A percentile compares a stretch with the other conserved stretches of the same genome.
Conservation (phyloP, 2,329 filamentous ascomycete species). For the Sporothrix humicola region DNA sequence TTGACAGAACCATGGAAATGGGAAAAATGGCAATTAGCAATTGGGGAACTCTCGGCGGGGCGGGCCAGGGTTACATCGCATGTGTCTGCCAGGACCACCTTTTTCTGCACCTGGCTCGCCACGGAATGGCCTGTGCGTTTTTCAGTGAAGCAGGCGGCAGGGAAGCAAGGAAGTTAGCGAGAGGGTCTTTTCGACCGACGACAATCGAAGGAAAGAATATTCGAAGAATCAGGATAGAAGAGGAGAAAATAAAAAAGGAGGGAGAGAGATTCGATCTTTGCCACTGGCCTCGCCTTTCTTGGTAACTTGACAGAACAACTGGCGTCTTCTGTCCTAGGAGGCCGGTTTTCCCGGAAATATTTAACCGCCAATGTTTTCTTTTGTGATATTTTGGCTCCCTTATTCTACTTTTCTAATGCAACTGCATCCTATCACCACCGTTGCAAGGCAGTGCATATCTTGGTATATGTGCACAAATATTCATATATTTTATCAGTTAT, state of each 20-base stretch:
- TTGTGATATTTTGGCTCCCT: neutral
- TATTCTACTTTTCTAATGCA: neutral
- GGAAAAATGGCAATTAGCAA: neutral
- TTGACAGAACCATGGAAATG: neutral
- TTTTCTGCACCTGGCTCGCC: conserved; percentile 14
- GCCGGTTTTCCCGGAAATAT: conserved; percentile 2
- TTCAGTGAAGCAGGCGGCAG: neutral
- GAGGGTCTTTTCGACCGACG: neutral
- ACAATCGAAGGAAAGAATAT: neutral
- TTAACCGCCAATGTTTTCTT: neutral
- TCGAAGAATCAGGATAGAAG: neutral
- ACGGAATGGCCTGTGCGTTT: conserved; percentile 15
- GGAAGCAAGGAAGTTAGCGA: too few relatives aligned
- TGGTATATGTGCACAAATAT: neutral
- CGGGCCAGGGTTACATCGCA: conserved; percentile 21
- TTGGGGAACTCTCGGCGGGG: neutral
- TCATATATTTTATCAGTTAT: neutral
- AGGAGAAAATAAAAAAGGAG: neutral
- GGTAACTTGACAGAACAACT: neutral
- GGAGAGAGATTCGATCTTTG: neutral
- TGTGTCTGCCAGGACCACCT: neutral
- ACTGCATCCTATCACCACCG: neutral
- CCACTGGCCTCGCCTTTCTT: neutral
- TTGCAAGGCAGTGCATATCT: neutral
- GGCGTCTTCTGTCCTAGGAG: neutral